These are phyloP conservation scores for Phytopythium litorale DNA, from an alignment of 352 stramenopile genomes.

Conservation along the genomic window DNA sequence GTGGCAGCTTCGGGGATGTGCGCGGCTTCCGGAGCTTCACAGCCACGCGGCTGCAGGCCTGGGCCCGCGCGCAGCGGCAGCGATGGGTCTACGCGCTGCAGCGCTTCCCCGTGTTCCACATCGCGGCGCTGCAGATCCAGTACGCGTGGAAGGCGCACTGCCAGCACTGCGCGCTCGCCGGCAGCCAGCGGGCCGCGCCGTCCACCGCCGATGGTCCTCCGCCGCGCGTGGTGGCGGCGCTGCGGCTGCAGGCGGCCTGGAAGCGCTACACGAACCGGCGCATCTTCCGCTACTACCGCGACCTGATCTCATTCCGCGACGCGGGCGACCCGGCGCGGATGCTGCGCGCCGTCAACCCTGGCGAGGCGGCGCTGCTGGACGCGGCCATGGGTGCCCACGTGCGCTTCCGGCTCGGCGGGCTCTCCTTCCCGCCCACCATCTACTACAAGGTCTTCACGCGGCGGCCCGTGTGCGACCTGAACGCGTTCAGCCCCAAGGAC, in stretches of 20 bases:
- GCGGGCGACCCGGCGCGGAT: conserved; percentile 74
- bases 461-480: conserved; percentile 82
- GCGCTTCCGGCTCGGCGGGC: conserved; percentile 84
- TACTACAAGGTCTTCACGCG: conserved; percentile 95
- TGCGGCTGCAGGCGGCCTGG: conserved; percentile 60
- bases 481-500: conserved; percentile 88
- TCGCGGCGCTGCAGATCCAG: conserved; percentile 82
- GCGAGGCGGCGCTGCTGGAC: conserved; percentile 73
- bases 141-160: conserved; percentile 59
- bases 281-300: conserved; percentile 78
- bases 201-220: too few species aligned
- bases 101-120: conserved; percentile 76
- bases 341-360: conserved; percentile 81
- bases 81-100: conserved; percentile 44
- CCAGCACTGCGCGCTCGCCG: conserved; percentile 32
- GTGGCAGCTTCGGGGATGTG: conserved; percentile 51
- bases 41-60: conserved; percentile 59
- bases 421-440: conserved; percentile 88
- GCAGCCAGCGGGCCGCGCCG: conserved; percentile 10
- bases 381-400: conserved; percentile 78
- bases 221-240: conserved; percentile 21
- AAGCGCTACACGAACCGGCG: conserved; percentile 67
- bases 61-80: conserved; percentile 54
- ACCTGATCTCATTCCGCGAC: conserved; percentile 79
- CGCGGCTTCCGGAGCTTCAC: conserved; percentile 55